phyloP scores from a whole-genome alignment of 768 basidiomycete genomes.

The Lactifluus volemus region DNA sequence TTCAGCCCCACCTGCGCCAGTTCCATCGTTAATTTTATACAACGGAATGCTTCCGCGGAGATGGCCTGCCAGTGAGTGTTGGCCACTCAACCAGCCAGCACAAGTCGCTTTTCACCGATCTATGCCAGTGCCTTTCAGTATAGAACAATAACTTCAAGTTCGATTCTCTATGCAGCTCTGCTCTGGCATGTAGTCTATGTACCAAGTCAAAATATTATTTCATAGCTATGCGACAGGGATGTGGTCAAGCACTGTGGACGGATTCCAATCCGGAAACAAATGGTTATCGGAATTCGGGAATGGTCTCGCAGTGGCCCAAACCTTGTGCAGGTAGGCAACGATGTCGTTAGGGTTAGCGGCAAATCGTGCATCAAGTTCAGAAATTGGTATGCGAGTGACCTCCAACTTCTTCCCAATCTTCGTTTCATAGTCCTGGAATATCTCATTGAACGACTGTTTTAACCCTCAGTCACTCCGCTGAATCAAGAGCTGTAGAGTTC shows the following conservation, averaged over 20 bases:
- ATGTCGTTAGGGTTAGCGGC: conserved; percentile 12
- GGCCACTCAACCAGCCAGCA: no score
- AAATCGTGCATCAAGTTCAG: conserved; percentile 12
- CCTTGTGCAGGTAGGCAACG: not conserved
- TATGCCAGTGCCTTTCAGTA: no score
- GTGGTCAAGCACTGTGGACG: conserved; percentile 8
- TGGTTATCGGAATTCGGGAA: conserved; percentile 6
- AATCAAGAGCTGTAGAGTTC: no score
- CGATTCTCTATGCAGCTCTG: no score
- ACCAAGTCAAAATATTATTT: not conserved
- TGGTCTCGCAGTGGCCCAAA: conserved; percentile 5
- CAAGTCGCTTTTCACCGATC: no score
- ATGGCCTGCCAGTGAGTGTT: no score
- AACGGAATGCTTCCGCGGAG: no score
- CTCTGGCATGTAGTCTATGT: no score
- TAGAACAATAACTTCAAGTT: no score
- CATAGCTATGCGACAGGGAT: no score
- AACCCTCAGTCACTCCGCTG: not conserved
- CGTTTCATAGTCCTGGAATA: conserved; percentile 15
- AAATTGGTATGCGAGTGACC: conserved; percentile 14
- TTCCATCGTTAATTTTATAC: no score
- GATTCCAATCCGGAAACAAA: conserved; percentile 20
- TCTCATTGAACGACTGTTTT: conserved; percentile 16
- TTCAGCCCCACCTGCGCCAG: no score
- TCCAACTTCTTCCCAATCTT: conserved; percentile 19